Base-by-base conservation (phyloP, 73 alveolate species). In the Uronychia binucleata region DNA sequence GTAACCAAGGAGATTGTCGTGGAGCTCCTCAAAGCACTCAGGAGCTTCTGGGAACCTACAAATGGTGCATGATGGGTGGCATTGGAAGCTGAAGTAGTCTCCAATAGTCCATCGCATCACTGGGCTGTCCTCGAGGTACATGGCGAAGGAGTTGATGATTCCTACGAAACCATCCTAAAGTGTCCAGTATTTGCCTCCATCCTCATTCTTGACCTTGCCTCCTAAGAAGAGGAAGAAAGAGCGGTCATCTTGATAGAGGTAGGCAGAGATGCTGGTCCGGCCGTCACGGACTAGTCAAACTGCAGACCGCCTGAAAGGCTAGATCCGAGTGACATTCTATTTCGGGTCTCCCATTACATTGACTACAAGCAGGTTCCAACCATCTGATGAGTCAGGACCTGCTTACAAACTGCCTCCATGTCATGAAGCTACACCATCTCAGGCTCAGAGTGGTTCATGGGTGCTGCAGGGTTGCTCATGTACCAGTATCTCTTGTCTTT, bases 21-120 rank as follows among this genome's bases (percentile, higher is more conserved):
- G 77, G n/a, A 57, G 59, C n/a, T 81, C 88, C 59, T 81, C 88
- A 26, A 81, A 59, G 33, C 88, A 81, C 28, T 81, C 58, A 29
- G 88, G 81, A 1, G 31, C 79, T 1, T 81, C 88, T 30, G 1
- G 28, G 25, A 26, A 27, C 34, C 88, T 59, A 29, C 88, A 81
- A 58, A 81, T 81, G 28, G 74, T 74, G 28, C 88, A 81, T 30
- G 57, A 59, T n/a, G 57, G 81, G 31, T 58, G 75, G 8, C 88
- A 81, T 58, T 81, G 75, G 33, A 81, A 81, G 27, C 77, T 57
- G 35, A 5, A 81, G 80, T 29, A 30, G 58, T 81, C 88, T 13
- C n/a, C 11, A 13, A 75, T 35, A 32, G 57, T 30, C 33, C 34
- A 81, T 31, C 80, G 77, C 86, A 34, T 79, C 59, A 67, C 86